These are phyloP conservation scores for Erodium texanum DNA, from an alignment of 441 rosid species.

Conservation along the genomic window DNA sequence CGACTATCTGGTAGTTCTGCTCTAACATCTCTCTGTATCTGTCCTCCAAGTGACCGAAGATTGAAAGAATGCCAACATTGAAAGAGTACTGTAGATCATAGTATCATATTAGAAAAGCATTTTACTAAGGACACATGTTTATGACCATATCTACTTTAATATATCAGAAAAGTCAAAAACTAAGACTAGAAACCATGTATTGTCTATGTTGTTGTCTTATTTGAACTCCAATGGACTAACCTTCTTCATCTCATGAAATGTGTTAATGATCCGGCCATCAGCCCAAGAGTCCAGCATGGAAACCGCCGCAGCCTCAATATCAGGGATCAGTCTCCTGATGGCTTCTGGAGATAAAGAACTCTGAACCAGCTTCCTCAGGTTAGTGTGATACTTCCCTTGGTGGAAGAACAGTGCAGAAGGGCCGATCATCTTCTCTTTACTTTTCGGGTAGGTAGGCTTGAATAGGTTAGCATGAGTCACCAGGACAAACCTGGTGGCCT, in stretches of 20 bases:
- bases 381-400: constrained; percentile 64
- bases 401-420: constrained; percentile 77
- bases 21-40: constrained; percentile 41
- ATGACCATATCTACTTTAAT: not conserved
- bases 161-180: not conserved
- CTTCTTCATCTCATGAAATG: constrained; percentile 51
- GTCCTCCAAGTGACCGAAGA: constrained; percentile 56
- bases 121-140: not conserved
- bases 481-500: constrained; percentile 73
- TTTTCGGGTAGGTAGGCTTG: constrained; percentile 86
- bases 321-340: constrained; percentile 47
- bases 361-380: constrained; percentile 65
- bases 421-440: constrained; percentile 83
- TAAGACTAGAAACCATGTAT: not conserved
- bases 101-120: not conserved
- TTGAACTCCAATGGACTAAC: constrained; percentile 20
- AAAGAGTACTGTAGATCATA: constrained; percentile 52
- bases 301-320: constrained; percentile 42
- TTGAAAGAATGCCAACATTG: constrained; percentile 64
- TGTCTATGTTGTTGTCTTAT: not conserved
- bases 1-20: constrained; percentile 53
- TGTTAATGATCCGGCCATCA: constrained; percentile 31
- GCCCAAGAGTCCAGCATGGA: constrained; percentile 55
- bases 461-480: constrained; percentile 73
- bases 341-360: constrained; percentile 45